These are phyloP conservation scores for Clarireedia homoeocarpa DNA, from an alignment of 2,329 filamentous ascomycete species.

Conservation along the genomic window DNA sequence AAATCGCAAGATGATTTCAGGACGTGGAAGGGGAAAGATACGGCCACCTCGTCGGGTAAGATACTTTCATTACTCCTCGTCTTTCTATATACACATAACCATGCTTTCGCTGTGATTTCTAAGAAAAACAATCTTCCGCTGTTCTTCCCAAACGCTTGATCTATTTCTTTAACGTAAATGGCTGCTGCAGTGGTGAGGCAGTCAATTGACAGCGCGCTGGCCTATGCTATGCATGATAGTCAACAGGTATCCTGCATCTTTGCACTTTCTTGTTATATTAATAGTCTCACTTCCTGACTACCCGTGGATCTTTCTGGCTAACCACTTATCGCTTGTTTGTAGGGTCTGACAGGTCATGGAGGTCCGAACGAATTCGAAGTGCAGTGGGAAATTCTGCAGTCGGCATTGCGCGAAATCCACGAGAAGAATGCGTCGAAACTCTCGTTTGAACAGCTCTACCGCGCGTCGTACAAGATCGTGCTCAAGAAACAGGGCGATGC, in stretches of 20 bases:
- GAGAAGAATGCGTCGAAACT: slow-evolving; percentile 82
- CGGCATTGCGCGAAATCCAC: slow-evolving; percentile 81
- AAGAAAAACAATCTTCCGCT: background rate
- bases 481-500: slow-evolving; percentile 76
- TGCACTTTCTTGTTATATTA: background rate
- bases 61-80: slow-evolving; percentile 18
- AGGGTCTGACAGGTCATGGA: slow-evolving; percentile 46
- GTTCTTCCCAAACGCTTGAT: background rate
- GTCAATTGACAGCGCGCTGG: background rate
- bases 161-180: background rate
- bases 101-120: background rate
- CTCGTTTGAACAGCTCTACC: slow-evolving; percentile 93
- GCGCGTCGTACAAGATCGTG: slow-evolving; percentile 89
- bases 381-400: slow-evolving; percentile 69
- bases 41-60: slow-evolving; percentile 59
- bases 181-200: background rate
- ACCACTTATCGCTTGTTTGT: background rate
- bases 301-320: background rate
- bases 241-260: background rate
- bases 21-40: slow-evolving; percentile 51
- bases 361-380: slow-evolving; percentile 74
- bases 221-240: background rate
- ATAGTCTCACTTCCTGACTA: background rate
- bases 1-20: slow-evolving; percentile 38
- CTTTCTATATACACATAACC: background rate